A percentile compares a stretch with the other conserved stretches of the same genome.
These are phyloP conservation scores for Candida methanosorbosa DNA, from an alignment of 805 yeast genomes.

Conservation along the genomic window DNA sequence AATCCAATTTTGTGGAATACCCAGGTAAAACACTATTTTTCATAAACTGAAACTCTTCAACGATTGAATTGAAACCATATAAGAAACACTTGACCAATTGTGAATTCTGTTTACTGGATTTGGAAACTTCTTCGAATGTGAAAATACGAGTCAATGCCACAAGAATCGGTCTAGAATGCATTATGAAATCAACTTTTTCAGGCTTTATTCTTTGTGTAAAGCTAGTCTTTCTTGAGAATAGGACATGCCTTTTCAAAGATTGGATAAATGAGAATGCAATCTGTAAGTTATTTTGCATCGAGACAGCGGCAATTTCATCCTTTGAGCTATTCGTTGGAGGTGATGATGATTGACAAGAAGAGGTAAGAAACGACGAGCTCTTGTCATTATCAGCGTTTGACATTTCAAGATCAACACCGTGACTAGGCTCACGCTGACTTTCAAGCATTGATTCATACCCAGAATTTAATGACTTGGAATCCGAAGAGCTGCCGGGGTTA, in stretches of 20 bases:
- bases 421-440: too few relatives aligned
- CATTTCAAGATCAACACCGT: too few relatives aligned
- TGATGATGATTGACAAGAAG: too few relatives aligned
- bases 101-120: neutral
- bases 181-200: constrained; percentile 8
- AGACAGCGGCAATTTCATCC: constrained; percentile 7
- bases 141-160: neutral
- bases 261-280: too few relatives aligned
- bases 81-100: neutral
- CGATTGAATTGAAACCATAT: neutral
- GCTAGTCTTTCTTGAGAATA: neutral
- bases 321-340: too few relatives aligned
- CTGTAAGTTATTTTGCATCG: too few relatives aligned
- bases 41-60: neutral
- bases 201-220: constrained; percentile 4
- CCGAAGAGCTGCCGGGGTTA: too few relatives aligned
- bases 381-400: too few relatives aligned
- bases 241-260: too few relatives aligned
- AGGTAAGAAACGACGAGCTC: too few relatives aligned
- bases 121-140: neutral
- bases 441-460: too few relatives aligned
- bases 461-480: too few relatives aligned
- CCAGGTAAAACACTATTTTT: neutral
- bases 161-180: constrained; percentile 3
- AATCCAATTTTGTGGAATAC: neutral